phyloP scores from a whole-genome alignment of 2,329 filamentous ascomycete species.

The Aspergillus sp. region DNA sequence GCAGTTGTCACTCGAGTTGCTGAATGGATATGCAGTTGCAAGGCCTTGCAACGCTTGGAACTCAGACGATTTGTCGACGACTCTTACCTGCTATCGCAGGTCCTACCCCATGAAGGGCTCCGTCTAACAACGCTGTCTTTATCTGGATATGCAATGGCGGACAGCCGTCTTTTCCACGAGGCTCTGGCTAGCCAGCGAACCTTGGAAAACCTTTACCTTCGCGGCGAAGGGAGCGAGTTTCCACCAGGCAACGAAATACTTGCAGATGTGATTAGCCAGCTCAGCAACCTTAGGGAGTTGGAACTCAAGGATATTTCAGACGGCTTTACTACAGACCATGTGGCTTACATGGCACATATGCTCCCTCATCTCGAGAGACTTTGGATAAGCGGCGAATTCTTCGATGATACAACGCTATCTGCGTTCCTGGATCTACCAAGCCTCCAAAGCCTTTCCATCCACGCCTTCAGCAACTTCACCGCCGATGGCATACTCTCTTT shows the following conservation, averaged over 20 bases:
- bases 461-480: slow-evolving; percentile 38
- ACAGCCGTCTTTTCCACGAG: slow-evolving; percentile 29
- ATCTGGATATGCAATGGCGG: slow-evolving; percentile 29
- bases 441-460: slow-evolving; percentile 32
- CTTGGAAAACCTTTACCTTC: slow-evolving; percentile 33
- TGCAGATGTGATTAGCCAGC: slow-evolving; percentile 30
- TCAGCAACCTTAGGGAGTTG: slow-evolving; percentile 34
- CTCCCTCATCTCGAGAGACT: slow-evolving; percentile 37
- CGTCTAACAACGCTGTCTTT: slow-evolving; percentile 34
- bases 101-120: slow-evolving; percentile 28
- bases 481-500: slow-evolving; percentile 35
- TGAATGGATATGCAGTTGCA: slow-evolving; percentile 59
- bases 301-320: slow-evolving; percentile 39
- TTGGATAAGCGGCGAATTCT: slow-evolving; percentile 34
- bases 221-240: slow-evolving; percentile 31
- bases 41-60: slow-evolving; percentile 52
- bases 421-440: slow-evolving; percentile 31
- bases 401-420: slow-evolving; percentile 30
- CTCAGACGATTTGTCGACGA: slow-evolving; percentile 56
- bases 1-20: slow-evolving; percentile 55
- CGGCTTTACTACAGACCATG: slow-evolving; percentile 34
- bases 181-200: slow-evolving; percentile 30
- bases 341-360: slow-evolving; percentile 29
- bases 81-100: slow-evolving; percentile 38
- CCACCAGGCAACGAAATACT: slow-evolving; percentile 32